Percentiles rank a stretch among this genome's conserved stretches.
phyloP scores from a whole-genome alignment of 2,329 filamentous ascomycete genomes.

The Pseudogymnoascus verrucosus region DNA sequence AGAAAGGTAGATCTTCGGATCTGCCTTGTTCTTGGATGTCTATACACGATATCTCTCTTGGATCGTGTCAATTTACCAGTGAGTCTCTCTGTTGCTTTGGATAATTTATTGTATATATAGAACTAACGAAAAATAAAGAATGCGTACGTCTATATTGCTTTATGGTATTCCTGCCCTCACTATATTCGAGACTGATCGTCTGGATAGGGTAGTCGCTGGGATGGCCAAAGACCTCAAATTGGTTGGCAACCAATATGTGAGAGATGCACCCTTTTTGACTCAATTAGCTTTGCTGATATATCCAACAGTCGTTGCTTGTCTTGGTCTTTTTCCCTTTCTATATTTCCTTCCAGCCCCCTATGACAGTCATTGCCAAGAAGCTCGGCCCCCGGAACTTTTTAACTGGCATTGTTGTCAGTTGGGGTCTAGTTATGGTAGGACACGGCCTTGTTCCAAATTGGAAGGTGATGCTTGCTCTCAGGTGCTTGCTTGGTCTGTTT shows the following conservation, averaged over 20 bases:
- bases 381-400: not conserved
- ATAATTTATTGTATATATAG: not conserved
- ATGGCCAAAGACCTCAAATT: not conserved
- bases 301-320: not conserved
- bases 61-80: not conserved
- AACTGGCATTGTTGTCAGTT: not conserved
- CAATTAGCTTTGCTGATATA: not conserved
- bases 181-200: not conserved
- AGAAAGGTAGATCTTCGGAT: not conserved
- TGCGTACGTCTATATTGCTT: not conserved
- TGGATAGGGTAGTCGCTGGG: not conserved
- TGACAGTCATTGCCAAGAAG: not conserved
- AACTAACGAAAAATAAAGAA: not conserved
- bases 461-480: constrained; percentile 32
- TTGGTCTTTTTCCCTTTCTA: not conserved
- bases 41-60: not conserved
- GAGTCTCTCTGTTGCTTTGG: not conserved
- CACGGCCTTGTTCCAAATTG: constrained; percentile 50
- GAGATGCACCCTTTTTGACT: not conserved
- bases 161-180: not conserved
- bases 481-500: constrained; percentile 34
- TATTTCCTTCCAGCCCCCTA: not conserved
- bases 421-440: constrained; percentile 20
- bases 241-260: constrained; percentile 1
- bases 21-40: constrained; percentile 2